Conservation (phyloP, 805 yeast genomes). For the Saccharomyces mikatae region DNA sequence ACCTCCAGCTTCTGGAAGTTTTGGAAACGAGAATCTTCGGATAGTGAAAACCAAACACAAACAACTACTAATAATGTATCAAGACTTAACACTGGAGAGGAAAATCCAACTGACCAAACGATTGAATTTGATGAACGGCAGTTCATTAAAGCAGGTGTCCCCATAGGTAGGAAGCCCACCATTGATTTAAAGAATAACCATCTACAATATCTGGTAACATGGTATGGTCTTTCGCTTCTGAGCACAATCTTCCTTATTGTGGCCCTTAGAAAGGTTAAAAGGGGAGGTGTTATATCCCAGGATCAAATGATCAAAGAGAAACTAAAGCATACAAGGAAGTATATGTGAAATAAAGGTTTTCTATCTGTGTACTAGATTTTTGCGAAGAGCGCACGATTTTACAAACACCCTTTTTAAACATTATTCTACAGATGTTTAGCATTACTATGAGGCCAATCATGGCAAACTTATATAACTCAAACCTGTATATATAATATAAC, state of each 20-base stretch:
- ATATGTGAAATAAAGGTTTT: constrained; percentile 19
- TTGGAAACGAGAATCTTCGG: constrained; percentile 13
- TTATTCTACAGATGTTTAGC: background rate
- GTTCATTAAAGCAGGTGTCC: constrained; percentile 76
- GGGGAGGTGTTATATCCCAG: constrained; percentile 25
- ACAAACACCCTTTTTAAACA: background rate
- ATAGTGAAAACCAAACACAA: background rate
- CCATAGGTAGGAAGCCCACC: constrained; percentile 76
- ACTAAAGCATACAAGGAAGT: constrained; percentile 40
- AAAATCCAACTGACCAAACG: constrained; percentile 3
- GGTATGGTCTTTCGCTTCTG: constrained; percentile 82
- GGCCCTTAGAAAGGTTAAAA: constrained; percentile 38
- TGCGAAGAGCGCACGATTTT: background rate
- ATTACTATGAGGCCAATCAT: background rate
- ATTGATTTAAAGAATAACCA: constrained; percentile 83
- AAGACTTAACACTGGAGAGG: background rate
- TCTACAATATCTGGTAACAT: constrained; percentile 82
- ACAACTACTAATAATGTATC: background rate
- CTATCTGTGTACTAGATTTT: background rate
- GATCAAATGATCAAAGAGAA: constrained; percentile 34
- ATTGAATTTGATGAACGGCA: constrained; percentile 46
- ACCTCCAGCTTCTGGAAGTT: constrained; percentile 23
- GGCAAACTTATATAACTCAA: background rate
- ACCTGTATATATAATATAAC: background rate
- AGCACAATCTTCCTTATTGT: constrained; percentile 58